phyloP scores from a whole-genome alignment of 2,329 filamentous ascomycete species.

The Aspergillus pseudoviridinutans region DNA sequence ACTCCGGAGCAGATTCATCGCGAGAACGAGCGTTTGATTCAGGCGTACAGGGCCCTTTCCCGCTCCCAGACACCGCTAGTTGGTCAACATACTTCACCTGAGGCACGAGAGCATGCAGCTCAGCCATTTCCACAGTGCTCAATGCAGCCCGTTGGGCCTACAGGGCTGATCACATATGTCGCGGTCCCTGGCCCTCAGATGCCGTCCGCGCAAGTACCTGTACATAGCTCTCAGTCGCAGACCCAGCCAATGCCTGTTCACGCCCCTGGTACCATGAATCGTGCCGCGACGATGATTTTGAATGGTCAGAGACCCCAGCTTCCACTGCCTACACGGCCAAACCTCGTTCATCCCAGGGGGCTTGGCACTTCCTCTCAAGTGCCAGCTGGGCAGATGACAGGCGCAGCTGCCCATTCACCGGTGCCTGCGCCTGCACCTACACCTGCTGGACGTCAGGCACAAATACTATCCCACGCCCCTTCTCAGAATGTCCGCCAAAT shows the following conservation, averaged over 20 bases:
- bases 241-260: not conserved
- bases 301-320: not conserved
- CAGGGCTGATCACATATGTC: not conserved
- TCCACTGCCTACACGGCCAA: not conserved
- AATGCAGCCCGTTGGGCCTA: not conserved
- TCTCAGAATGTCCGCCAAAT: not conserved
- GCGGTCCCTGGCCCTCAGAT: not conserved
- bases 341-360: not conserved
- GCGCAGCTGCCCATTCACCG: not conserved
- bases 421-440: no score
- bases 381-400: not conserved
- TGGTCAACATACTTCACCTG: not conserved
- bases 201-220: not conserved
- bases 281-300: not conserved
- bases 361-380: not conserved
- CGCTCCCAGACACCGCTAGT: not conserved
- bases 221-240: not conserved
- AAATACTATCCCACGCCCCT: not conserved
- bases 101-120: not conserved
- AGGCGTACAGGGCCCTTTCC: not conserved
- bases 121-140: not conserved
- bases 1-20: conserved; percentile 6
- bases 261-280: not conserved
- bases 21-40: not conserved
- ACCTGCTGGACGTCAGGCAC: not conserved